Base-by-base conservation (phyloP, 208 protist species). In the Trypanosoma melophagium region DNA sequence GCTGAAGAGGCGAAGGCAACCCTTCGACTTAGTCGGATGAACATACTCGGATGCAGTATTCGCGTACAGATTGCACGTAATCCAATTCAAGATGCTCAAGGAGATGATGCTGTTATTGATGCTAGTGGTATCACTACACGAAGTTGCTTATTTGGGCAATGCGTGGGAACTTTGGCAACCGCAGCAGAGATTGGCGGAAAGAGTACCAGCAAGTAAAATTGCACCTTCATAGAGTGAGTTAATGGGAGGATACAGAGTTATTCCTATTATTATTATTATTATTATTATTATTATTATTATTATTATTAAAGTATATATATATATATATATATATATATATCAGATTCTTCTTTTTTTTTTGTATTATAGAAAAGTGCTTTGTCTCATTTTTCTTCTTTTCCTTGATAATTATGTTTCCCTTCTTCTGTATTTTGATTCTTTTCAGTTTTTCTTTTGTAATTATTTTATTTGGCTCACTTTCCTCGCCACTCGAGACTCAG, bases 61-160 rank as follows among this genome's bases (percentile, higher is more conserved):
- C 83, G 84, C 24, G 84, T 95, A 25, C 84, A 92, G 68, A 71
- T 78, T 24, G 89, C 89, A 21, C 83, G 80, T 17, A 95, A 87
- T 52, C 66, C 86, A 12, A 86, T 95, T 66, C 89, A 95, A 65
- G 89, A 95, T 58, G 73, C 83, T 21, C 52, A 84, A 38, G 41
- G 60, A 22, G 84, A 90, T 28, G 89, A 95, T 54, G 89, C 84
- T 28, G 47, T 81, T 14, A 76, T 86, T 25, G 64, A 76, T 49
- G 21, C 61, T 21, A 60, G 66, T 31, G 81, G 83, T 19, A 67
- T 50, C 25, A 1, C 80, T 55, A 44, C 81, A 35, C 77, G 82
- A 58, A 65, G 66, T 1, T 95, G 89, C 53, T 74, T 85, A 45
- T 95, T 95, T 69, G 86, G 84, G 25, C 47, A 67, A 10, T 72